Evolutionary conservation across 768 basidiomycete genomes (phyloP).

Genomic region (Mycena leptocephala): DNA sequence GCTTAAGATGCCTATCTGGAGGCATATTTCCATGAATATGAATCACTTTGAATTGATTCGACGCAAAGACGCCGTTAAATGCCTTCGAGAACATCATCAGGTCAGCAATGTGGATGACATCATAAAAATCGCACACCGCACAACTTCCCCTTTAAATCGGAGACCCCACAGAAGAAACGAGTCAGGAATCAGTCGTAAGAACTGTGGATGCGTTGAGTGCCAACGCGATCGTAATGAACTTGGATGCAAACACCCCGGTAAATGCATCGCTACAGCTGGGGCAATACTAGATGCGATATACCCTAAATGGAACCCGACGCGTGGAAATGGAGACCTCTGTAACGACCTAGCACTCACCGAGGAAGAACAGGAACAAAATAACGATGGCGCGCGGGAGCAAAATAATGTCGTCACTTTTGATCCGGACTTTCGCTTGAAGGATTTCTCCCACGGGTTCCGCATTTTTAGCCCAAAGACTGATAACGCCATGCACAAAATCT

Average conservation of each 20-base stretch:
- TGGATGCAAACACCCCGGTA: background rate
- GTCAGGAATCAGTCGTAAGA: background rate
- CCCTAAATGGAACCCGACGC: background rate
- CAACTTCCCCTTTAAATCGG: background rate
- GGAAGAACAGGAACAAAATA: background rate
- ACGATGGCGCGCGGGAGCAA: background rate
- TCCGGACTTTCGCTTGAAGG: background rate
- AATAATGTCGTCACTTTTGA: background rate
- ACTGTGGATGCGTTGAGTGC: background rate
- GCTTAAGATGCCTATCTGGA: no score
- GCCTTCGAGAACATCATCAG: no score
- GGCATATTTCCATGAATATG: no score
- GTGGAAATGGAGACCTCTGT: background rate
- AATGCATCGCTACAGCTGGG: background rate
- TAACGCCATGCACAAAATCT: background rate
- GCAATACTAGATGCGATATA: background rate
- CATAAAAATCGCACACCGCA: no score
- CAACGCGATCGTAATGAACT: background rate
- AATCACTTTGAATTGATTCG: no score
- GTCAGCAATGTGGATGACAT: no score
- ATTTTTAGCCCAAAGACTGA: background rate
- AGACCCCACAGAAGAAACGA: background rate
- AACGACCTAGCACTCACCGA: background rate
- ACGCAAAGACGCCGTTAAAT: no score
- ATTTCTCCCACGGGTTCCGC: background rate